A percentile compares a stretch with the other conserved stretches of the same genome.
phyloP scores from a whole-genome alignment of 2,329 filamentous ascomycete genomes.

The Fusarium fracticaudum region DNA sequence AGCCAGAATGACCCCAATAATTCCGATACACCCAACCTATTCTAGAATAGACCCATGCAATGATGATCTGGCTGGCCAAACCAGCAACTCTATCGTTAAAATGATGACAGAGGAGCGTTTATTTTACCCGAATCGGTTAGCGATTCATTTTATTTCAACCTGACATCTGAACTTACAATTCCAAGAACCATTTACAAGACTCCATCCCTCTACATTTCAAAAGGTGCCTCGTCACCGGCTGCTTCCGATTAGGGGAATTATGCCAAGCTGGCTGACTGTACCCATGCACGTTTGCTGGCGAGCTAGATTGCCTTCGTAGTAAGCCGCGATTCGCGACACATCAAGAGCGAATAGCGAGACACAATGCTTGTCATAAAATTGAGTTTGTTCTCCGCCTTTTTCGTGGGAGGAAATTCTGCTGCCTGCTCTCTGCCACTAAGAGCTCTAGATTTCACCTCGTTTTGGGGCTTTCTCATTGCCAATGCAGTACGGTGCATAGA shows the following conservation, averaged over 20 bases:
- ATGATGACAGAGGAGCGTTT: not conserved
- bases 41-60: not conserved
- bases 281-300: not conserved
- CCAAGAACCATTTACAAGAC: not conserved
- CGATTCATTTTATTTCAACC: not conserved
- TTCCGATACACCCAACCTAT: too few species aligned
- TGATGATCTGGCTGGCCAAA: not conserved
- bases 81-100: not conserved
- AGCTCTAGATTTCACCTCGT: not conserved
- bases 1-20: not conserved
- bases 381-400: not conserved
- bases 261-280: constrained; percentile 1
- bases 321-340: not conserved
- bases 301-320: not conserved
- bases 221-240: not conserved
- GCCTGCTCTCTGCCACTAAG: not conserved
- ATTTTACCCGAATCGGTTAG: not conserved
- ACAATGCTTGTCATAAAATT: not conserved
- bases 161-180: not conserved
- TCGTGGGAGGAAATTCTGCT: fast-evolving
- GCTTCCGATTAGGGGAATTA: not conserved
- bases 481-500: not conserved
- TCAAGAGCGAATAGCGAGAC: constrained; percentile 1
- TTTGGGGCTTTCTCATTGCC: too few species aligned
- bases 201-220: too few species aligned